Percentiles rank a stretch among this genome's conserved stretches.
Conservation (phyloP, 2,329 filamentous ascomycete genomes). For the Colletotrichum tropicicola region DNA sequence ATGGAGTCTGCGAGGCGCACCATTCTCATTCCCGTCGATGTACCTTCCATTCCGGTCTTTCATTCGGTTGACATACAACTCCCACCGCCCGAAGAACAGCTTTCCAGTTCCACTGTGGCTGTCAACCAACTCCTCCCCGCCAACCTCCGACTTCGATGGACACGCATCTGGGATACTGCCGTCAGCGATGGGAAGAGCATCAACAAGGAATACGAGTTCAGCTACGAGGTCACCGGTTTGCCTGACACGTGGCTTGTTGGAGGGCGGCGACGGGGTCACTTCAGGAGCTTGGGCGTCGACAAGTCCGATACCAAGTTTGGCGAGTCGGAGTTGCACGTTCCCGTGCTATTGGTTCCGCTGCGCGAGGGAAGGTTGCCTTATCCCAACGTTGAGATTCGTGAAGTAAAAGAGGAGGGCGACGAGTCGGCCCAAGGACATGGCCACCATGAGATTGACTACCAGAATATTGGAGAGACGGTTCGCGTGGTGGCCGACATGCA, state of each 20-base stretch:
- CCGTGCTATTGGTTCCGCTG: conserved; percentile 82
- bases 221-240: conserved; percentile 81
- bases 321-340: conserved; percentile 66
- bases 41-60: conserved; percentile 84
- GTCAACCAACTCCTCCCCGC: conserved; percentile 74
- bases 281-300: conserved; percentile 61
- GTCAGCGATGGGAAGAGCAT: conserved; percentile 35
- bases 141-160: conserved; percentile 70
- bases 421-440: conserved; percentile 36
- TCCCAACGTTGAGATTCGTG: conserved; percentile 81
- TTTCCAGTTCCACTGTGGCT: conserved; percentile 52
- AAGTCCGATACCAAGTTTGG: conserved; percentile 43
- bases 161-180: conserved; percentile 67
- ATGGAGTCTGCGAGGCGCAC: conserved; percentile 53
- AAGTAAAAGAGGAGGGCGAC: conserved; percentile 51
- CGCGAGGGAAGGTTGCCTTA: conserved; percentile 80
- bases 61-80: conserved; percentile 76
- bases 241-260: conserved; percentile 86
- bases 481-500: conserved; percentile 76
- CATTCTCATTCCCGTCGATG: conserved; percentile 89
- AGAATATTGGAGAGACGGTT: conserved; percentile 80
- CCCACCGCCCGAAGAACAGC: conserved; percentile 29
- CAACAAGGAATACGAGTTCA: conserved; percentile 70
- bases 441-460: conserved; percentile 82
- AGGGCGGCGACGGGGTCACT: conserved; percentile 81